phyloP scores from a whole-genome alignment of 169 alveolate species.

The Eimeria acervulina region DNA sequence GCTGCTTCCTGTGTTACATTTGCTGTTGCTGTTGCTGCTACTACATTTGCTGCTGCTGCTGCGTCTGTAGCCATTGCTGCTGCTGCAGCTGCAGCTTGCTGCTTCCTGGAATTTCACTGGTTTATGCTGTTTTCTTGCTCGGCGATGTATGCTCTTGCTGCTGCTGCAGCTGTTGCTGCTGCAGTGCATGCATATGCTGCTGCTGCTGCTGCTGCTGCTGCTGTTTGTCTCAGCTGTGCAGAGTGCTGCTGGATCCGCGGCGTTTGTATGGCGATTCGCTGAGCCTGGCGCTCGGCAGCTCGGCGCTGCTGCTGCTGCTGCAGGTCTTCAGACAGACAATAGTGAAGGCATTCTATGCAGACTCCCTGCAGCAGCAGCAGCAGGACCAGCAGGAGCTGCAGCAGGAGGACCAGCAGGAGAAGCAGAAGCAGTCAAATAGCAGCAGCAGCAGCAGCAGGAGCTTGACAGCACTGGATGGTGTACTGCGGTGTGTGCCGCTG shows the following conservation, averaged over 20 bases:
- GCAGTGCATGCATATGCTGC: too few species aligned
- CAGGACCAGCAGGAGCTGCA: too few species aligned
- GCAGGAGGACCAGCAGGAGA: background rate
- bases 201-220: constrained; percentile 53
- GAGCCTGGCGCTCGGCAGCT: constrained; percentile 37
- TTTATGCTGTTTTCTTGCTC: background rate
- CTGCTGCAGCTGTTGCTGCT: background rate
- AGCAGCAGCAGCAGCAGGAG: background rate
- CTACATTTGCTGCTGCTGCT: too few species aligned
- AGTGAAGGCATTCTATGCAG: too few species aligned
- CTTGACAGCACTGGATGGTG: constrained; percentile 18
- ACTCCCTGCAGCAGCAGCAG: constrained; percentile 1
- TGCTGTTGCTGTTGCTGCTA: too few species aligned
- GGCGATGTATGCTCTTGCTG: background rate
- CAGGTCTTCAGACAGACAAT: background rate
- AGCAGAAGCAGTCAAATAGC: too few species aligned
- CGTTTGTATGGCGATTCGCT: constrained; percentile 47
- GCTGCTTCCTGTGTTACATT: too few species aligned
- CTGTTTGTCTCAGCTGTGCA: background rate
- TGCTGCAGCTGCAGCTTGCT: too few species aligned
- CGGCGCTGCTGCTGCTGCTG: background rate
- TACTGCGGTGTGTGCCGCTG: constrained; percentile 11
- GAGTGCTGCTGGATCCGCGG: constrained; percentile 3
- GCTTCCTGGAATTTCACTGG: background rate
- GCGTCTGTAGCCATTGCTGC: too few species aligned